phyloP scores from a whole-genome alignment of 1,284 basidiomycete species.

The Sporisorium graminicola region DNA sequence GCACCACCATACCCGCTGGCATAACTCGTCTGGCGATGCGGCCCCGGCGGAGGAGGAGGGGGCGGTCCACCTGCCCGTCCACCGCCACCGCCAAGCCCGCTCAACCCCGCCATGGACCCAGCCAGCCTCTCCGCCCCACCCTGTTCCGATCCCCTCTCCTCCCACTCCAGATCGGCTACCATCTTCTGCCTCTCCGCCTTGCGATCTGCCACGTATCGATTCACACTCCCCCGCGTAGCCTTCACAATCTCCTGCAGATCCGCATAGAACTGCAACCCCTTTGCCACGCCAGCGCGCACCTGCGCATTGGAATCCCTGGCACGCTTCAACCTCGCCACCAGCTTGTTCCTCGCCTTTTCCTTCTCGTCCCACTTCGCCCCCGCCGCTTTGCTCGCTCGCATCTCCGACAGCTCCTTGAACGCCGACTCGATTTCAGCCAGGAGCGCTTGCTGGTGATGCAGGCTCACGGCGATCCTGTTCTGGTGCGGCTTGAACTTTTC shows the following conservation, averaged over 20 bases:
- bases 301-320: constrained; percentile 88
- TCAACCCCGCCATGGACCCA: constrained; percentile 29
- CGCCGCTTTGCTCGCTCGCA: constrained; percentile 72
- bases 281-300: constrained; percentile 84
- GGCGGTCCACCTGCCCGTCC: constrained; percentile 19
- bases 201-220: constrained; percentile 77
- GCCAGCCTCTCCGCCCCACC: constrained; percentile 15
- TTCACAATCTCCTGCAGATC: constrained; percentile 80
- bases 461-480: constrained; percentile 80
- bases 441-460: constrained; percentile 80
- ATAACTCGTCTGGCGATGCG: constrained; percentile 43
- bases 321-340: constrained; percentile 78
- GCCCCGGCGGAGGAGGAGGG: constrained; percentile 21
- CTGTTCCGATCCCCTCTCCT: constrained; percentile 73
- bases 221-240: constrained; percentile 76
- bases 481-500: constrained; percentile 96
- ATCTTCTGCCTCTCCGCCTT: constrained; percentile 80
- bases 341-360: constrained; percentile 81
- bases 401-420: constrained; percentile 42
- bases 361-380: constrained; percentile 80
- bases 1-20: constrained; percentile 22
- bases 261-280: constrained; percentile 87
- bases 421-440: constrained; percentile 70
- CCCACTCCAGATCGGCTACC: constrained; percentile 79
- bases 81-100: constrained; percentile 5